Conservation (phyloP, 177 flowering plant species). For the Vitis hybrid region DNA sequence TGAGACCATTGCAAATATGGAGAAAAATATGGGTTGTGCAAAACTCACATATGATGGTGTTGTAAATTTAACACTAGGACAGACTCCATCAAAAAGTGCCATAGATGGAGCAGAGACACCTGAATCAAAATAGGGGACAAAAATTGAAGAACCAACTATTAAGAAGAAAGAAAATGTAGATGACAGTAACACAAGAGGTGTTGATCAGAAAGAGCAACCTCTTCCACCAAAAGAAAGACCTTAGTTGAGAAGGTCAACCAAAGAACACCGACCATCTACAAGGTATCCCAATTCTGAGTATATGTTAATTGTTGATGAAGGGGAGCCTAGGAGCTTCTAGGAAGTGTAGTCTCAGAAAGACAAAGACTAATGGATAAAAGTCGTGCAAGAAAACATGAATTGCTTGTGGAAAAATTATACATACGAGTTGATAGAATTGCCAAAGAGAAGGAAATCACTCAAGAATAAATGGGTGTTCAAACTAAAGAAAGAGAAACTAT, state of each 20-base stretch:
- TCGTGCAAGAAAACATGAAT: background rate
- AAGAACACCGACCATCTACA: too few relatives aligned
- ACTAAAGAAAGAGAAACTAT: too few relatives aligned
- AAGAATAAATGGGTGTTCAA: too few relatives aligned
- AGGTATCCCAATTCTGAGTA: background rate
- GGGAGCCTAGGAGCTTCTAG: background rate
- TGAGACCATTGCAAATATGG: background rate
- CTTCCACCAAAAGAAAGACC: too few relatives aligned
- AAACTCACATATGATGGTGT: too few relatives aligned
- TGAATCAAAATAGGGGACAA: background rate
- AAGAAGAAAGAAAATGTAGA: too few relatives aligned
- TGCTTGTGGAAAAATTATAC: background rate
- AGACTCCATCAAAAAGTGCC: background rate
- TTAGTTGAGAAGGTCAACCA: too few relatives aligned
- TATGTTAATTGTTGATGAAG: too few relatives aligned
- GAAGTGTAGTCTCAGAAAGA: background rate
- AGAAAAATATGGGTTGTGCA: background rate
- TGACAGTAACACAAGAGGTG: too few relatives aligned
- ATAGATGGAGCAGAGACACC: background rate
- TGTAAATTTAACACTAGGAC: too few relatives aligned
- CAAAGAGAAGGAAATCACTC: background rate
- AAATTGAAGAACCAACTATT: too few relatives aligned
- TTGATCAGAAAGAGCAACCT: too few relatives aligned
- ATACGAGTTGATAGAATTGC: background rate
- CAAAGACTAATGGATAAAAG: background rate